phyloP scores from a whole-genome alignment of 257 asterid genomes.

The Ehretia macrophylla region DNA sequence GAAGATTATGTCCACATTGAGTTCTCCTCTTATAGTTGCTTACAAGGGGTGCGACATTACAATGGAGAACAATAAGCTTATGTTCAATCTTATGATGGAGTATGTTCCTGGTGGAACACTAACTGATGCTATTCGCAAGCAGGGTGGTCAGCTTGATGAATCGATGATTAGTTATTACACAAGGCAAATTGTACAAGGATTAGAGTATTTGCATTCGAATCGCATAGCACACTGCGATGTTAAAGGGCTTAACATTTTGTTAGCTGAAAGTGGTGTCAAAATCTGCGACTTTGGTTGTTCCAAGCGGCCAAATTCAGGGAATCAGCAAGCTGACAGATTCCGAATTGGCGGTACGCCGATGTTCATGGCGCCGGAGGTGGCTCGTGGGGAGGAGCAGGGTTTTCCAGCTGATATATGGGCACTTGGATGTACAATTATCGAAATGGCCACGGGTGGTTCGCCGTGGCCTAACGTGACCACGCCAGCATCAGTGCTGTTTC shows the following conservation, averaged over 20 bases:
- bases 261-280: slow-evolving; percentile 37
- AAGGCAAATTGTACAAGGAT: slow-evolving; percentile 40
- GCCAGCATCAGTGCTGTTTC: slow-evolving; percentile 30
- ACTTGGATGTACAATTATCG: slow-evolving; percentile 71
- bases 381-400: slow-evolving; percentile 62
- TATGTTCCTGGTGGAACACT: slow-evolving; percentile 45
- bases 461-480: slow-evolving; percentile 55
- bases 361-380: slow-evolving; percentile 86
- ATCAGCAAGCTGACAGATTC: not conserved
- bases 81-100: slow-evolving; percentile 60
- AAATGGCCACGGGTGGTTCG: slow-evolving; percentile 61
- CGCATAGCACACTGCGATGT: slow-evolving; percentile 77
- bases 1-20: slow-evolving; percentile 38
- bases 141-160: slow-evolving; percentile 39
- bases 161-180: slow-evolving; percentile 29
- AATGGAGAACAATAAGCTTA: slow-evolving; percentile 23
- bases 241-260: slow-evolving; percentile 58
- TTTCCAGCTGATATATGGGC: slow-evolving; percentile 79
- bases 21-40: slow-evolving; percentile 35
- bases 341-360: slow-evolving; percentile 53
- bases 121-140: slow-evolving; percentile 21
- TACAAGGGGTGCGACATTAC: slow-evolving; percentile 50
- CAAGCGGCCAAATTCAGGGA: slow-evolving; percentile 26
- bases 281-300: slow-evolving; percentile 78
- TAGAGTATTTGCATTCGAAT: slow-evolving; percentile 56